phyloP scores from a whole-genome alignment of 1,284 basidiomycete species.

The Sphaerobolus stellatus region DNA sequence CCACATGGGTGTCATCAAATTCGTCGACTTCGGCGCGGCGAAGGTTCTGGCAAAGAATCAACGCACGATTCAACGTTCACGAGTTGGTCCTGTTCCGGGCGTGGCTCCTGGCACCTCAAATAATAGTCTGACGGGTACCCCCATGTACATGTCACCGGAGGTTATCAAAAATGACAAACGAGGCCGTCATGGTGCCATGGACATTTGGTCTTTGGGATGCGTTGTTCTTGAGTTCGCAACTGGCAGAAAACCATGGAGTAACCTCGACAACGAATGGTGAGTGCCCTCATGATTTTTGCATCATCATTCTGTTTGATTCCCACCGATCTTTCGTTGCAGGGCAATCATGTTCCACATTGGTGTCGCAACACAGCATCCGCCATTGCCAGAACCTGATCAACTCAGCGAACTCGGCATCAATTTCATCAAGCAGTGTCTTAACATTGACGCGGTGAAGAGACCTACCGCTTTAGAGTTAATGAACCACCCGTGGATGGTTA shows the following conservation, averaged over 20 bases:
- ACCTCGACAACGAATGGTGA: slow-evolving; percentile 98
- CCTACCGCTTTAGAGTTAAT: slow-evolving; percentile 87
- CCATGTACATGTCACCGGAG: slow-evolving; percentile 99
- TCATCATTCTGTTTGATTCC: slow-evolving; percentile 6
- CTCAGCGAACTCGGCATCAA: slow-evolving; percentile 89
- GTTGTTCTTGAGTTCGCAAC: slow-evolving; percentile 96
- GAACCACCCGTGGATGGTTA: slow-evolving; percentile 89
- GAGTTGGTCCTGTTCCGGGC: slow-evolving; percentile 36
- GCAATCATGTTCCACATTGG: slow-evolving; percentile 99
- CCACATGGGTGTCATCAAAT: slow-evolving; percentile 93
- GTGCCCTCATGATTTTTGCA: no score
- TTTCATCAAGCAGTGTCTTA: slow-evolving; percentile 92
- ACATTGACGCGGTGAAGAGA: slow-evolving; percentile 81
- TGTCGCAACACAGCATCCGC: slow-evolving; percentile 95
- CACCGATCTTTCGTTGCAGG: slow-evolving; percentile 44
- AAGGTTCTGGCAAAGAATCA: slow-evolving; percentile 96
- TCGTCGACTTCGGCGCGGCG: slow-evolving; percentile 97
- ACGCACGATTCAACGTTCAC: slow-evolving; percentile 75
- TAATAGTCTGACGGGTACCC: slow-evolving; percentile 93
- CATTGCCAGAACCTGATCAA: slow-evolving; percentile 88
- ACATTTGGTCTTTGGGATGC: slow-evolving; percentile 97
- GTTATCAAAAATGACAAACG: slow-evolving; percentile 92
- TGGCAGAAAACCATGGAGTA: slow-evolving; percentile 96
- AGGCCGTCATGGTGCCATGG: slow-evolving; percentile 93
- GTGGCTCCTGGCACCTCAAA: slow-evolving; percentile 45